Base-by-base conservation (phyloP, 2,329 filamentous ascomycete genomes). In the Aspergillus proliferans region DNA sequence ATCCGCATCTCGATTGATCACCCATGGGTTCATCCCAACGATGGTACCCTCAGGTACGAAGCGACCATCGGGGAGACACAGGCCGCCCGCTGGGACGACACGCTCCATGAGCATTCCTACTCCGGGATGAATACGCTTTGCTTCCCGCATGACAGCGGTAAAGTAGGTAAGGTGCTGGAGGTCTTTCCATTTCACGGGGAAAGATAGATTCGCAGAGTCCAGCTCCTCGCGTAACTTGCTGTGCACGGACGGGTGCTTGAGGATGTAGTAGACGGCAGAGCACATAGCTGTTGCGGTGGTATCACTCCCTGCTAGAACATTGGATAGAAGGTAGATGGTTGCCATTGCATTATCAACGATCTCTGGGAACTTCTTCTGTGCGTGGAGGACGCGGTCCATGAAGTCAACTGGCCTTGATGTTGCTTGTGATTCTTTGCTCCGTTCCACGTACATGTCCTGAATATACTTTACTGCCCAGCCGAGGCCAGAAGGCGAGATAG, bases 21-120 rank as follows among this genome's bases (percentile, higher is more conserved):
- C 81, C 86, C 86, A 90, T 0, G 86, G 81, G 46, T 82, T 87
- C 62, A 82, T 86, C 6, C 86, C 65, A 3, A 66, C 53, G 10
- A 59, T 50, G 6, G 60, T 62, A 5, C 61, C 63, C 2, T 48
- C 48, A 0, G 63, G 58, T 5, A 65, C 53, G 41, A 52, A 57
- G 4, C 54, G 52, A 4, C 54, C 56, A 19, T 62, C 57, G 2
- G 54, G 50, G 4, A 60, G 50, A n/a, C 39, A 45, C 15, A 54
- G 28, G 7, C 41, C 41, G 8, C 41, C 41, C 8, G 10, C 41
- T 6, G 41, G 41, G 10, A 43, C 41, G 15, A 43, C 15, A 6
- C 41, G n/a, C 10, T 43, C 41, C 14, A 43, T 22, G 12, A 43
- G 10, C 22, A 43, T 14, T 6, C 41, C 41, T 14, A 43, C 22